Base-by-base conservation (phyloP, 2,329 filamentous ascomycete species). In the Penicillium rolfsii region DNA sequence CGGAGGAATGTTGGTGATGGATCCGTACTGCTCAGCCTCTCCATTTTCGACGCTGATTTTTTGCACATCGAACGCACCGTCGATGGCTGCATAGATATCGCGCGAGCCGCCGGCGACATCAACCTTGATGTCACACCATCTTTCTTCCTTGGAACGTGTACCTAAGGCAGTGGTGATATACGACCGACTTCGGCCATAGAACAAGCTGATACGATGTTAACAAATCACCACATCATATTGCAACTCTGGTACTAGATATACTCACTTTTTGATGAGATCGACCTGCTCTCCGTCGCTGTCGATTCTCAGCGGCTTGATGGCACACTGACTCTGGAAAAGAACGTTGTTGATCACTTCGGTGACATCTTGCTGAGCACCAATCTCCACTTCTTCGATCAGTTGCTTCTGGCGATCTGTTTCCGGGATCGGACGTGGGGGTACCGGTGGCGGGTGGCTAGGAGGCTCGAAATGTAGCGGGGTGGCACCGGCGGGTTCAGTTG, bases 331-430 rank as follows among this genome's bases (percentile, higher is more conserved):
- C 54, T 95, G 90, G 71, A 94, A 93, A 60, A 97, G 86, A 28
- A 97, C 91, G 70, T 94, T 95, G 60, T 92, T 92, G 80, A 97
- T 93, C 49, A 97, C 94, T 76, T 99, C 95, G 12, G 93, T 93
- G 4, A 97, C 94, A 77, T 99, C 95, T 77, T 99, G 93, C 72
- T 99, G 95, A 36, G 91, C 84, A 19, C 84, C 84, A 45, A 84
- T 80, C 67, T 87, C 82, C 5, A 86, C 81, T 57, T 83, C 80
- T 38, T 82, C 80, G 24, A 83, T 72, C 56, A 74, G 69, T 55
- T 75, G 73, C 57, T 74, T 74, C 60, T 76, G 67, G 5, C 66
- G 67, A 40, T 78, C 73, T 14, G 67, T 45, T 57, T 75, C 69
- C 4, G 74, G 61, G 45, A 75, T 69, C 62, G 82, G 78, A 52